Evolutionary conservation across 2,329 filamentous ascomycete genomes (phyloP).

Genomic region (Harringtonia aguacate): DNA sequence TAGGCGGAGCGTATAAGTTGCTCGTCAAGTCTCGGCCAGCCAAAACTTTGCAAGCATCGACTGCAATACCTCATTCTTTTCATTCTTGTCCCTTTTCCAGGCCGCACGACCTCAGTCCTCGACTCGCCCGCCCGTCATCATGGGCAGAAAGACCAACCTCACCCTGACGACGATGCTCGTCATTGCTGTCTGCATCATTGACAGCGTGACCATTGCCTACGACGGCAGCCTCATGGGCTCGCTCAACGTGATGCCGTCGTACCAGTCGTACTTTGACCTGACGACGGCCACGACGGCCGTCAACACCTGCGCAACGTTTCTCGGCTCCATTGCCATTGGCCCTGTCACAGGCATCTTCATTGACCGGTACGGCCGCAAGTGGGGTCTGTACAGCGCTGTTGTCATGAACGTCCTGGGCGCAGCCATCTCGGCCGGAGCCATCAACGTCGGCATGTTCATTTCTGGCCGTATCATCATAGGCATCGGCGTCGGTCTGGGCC

Average conservation of each 20-base stretch:
- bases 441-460: conserved; percentile 18
- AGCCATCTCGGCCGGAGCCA: conserved; percentile 12
- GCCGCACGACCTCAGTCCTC: too few relatives aligned
- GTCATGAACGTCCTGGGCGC: conserved; percentile 16
- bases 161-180: conserved; percentile 13
- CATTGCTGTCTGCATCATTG: conserved; percentile 7
- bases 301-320: conserved; percentile 17
- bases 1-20: too few relatives aligned
- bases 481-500: conserved; percentile 12
- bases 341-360: conserved; percentile 13
- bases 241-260: conserved; percentile 22
- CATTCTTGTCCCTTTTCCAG: too few relatives aligned
- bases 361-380: conserved; percentile 16
- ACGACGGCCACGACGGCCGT: conserved; percentile 21
- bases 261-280: conserved; percentile 21
- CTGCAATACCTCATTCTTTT: too few relatives aligned
- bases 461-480: conserved; percentile 16
- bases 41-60: too few relatives aligned
- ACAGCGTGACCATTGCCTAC: conserved; percentile 16
- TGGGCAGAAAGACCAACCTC: background rate
- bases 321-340: conserved; percentile 15
- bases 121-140: background rate
- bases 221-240: conserved; percentile 22
- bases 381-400: conserved; percentile 4
- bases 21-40: too few relatives aligned